Evolutionary conservation across 2,329 filamentous ascomycete species (phyloP).

Genomic region (Cordyceps cicadae): DNA sequence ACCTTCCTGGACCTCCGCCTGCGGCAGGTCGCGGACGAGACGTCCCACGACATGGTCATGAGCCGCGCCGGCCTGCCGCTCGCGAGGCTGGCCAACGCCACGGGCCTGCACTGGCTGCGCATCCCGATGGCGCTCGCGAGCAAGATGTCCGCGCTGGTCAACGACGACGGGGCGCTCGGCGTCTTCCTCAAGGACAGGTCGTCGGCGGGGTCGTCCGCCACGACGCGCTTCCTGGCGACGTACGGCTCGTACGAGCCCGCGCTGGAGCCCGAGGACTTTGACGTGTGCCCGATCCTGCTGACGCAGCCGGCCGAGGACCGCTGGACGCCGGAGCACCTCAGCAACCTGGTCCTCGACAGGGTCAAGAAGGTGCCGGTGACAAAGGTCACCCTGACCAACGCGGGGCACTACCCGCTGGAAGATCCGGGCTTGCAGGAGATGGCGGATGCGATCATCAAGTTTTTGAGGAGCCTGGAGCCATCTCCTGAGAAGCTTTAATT

Average conservation of each 20-base stretch:
- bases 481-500: too few species aligned
- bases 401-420: slow-evolving; percentile 5
- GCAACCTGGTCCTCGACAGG: background rate
- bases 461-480: background rate
- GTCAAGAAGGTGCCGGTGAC: background rate
- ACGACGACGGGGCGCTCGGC: background rate
- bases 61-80: background rate
- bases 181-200: background rate
- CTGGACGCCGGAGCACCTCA: slow-evolving; percentile 2
- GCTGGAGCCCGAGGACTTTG: background rate
- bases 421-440: background rate
- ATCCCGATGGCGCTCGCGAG: background rate
- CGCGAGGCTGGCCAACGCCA: background rate
- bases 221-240: background rate
- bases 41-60: background rate
- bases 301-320: background rate
- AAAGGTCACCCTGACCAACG: background rate
- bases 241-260: background rate
- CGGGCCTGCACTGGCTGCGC: background rate
- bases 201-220: background rate
- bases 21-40: slow-evolving; percentile 1
- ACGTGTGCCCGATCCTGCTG: background rate
- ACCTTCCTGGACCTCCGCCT: background rate
- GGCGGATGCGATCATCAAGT: background rate
- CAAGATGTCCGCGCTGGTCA: slow-evolving; percentile 1